Base-by-base conservation (phyloP, 2,329 filamentous ascomycete genomes). In the Claviceps sp. region DNA sequence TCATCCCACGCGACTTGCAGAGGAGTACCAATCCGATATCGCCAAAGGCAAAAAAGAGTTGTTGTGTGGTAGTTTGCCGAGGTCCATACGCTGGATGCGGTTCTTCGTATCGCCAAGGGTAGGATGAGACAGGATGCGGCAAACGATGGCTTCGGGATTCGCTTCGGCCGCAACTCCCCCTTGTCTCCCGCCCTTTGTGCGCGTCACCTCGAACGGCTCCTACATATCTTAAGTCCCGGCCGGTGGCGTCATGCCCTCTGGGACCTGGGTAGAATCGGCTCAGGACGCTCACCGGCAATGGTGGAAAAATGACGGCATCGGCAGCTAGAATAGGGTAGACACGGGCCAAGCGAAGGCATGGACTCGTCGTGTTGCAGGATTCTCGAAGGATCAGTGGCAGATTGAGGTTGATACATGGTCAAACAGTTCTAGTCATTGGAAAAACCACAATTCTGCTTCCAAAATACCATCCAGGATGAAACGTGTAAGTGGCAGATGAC, bases 11-110 rank as follows among this genome's bases (percentile, higher is more conserved):
- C 89, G 95, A n/a, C 1, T 62, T 65, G 76, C 1, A 70, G 64
- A 80, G 75, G 90, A 90, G 16, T 95, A 89, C 89, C 89, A 88
- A 61, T 82, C 95, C 52, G 78, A 94, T 60, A 73, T 76, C 47
- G 68, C 72, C 5, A 76, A 76, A 79, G 48, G 71, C 90, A 40
- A 76, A 71, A 22, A 94, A 90, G 60, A 74, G 89, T 56, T 95
- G 1, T 4, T 34, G 30, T 93, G 61, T 89, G 94, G 61, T 95
- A 89, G 89, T 89, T 95, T 54, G 82, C 94, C 5, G 87, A 95
- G 64, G 71, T 96, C 1, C 90, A 95, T 64, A 87, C 84, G 44
- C 95, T 95, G 60, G 84, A 89, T 24, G 57, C 70, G 0, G 64
- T 69, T 1, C 73, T 93, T 0, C 87, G 85, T 1, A 72, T 96